These are phyloP conservation scores for Rheum nobile DNA, from an alignment of 148 eudicot species.

Conservation along the genomic window DNA sequence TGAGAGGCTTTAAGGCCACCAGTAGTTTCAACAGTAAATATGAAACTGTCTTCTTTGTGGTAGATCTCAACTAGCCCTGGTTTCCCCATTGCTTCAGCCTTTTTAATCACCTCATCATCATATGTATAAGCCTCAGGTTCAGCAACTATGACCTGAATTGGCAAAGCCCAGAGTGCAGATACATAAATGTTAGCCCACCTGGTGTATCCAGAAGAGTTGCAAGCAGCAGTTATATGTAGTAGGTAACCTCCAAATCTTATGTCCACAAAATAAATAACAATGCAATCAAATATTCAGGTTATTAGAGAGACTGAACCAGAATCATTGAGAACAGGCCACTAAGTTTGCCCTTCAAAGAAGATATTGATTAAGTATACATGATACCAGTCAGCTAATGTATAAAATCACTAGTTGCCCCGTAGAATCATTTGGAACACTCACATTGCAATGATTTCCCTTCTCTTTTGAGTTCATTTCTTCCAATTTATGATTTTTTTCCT, in stretches of 20 bases:
- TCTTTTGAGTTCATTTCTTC: neutral
- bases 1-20: constrained; percentile 89
- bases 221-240: neutral
- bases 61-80: constrained; percentile 73
- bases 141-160: constrained; percentile 51
- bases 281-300: neutral
- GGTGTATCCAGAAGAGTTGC: neutral
- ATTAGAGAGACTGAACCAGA: neutral
- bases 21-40: constrained; percentile 87
- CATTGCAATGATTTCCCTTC: neutral
- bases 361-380: neutral
- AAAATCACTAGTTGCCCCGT: neutral
- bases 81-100: constrained; percentile 80
- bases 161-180: neutral
- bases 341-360: neutral
- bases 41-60: constrained; percentile 76
- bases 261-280: neutral
- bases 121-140: constrained; percentile 82
- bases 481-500: neutral
- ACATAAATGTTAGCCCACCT: neutral
- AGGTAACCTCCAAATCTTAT: neutral
- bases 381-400: neutral
- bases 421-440: neutral
- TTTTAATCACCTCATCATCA: constrained; percentile 87
- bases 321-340: neutral